Base-by-base conservation (phyloP, 1,284 basidiomycete genomes). In the Afroboletus lepidellus region DNA sequence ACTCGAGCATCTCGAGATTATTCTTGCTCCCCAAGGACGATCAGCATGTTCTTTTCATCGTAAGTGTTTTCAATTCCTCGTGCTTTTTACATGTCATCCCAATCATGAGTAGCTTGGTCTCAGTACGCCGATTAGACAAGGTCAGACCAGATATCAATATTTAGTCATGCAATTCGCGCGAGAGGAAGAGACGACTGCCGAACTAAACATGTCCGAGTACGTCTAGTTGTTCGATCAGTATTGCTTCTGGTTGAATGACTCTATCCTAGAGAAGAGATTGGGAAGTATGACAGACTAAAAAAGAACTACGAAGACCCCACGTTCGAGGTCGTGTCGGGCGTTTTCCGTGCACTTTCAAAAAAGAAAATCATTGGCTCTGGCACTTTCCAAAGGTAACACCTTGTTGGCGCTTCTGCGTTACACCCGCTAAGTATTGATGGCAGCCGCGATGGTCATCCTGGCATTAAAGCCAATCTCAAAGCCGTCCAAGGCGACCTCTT, bases 1-100 rank as follows among this genome's bases (percentile, higher is more conserved):
- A 96, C 73, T 81, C 82, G 38, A 92, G 90, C 57, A 94, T 99
- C 61, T 88, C 91, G 41, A 83, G 85, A 57, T 76, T 99, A 21
- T 99, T 99, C 80, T 79, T 99, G 20, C 77, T 99, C 4, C 97
- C 97, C 29, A 96, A 97, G 69, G 97, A 99, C 69, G 97, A 99
- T 60, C 84, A 94, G 50, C 97, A 98, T 68, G 90, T 98, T 39
- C 79, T 98, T 58, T 95, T 99, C 66, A 94, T 98, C 56, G 91
- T 94, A 64, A 62, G 88, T 71, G 58, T 18, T 33, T 38, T n/a
- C 49, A 36, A 9, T 36, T 34, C 46, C 30, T 13, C 21, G 8
- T 50, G 21, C 2, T 23, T 16, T 33, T 34, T 1, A 24, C 21
- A 41, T n/a, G 38, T 29, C 9, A 23, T 44, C 45, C 33, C 44